A percentile compares a stretch with the other conserved stretches of the same genome.
Conservation (phyloP, 805 yeast genomes). For the Suhomyces xylopsoci region DNA sequence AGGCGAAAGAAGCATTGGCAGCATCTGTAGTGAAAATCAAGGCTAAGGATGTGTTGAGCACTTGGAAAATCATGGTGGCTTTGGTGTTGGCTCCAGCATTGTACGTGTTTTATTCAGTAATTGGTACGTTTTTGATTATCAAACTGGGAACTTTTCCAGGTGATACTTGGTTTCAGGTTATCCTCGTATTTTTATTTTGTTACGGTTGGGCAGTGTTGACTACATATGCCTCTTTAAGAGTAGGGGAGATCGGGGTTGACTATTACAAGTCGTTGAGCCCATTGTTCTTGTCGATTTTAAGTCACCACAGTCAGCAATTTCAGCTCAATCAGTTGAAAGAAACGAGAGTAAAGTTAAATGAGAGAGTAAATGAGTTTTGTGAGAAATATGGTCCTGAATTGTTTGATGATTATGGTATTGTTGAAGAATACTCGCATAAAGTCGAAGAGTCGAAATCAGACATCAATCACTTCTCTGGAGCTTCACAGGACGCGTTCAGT, state of each 20-base stretch:
- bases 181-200: slow-evolving; percentile 25
- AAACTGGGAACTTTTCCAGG: slow-evolving; percentile 12
- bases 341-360: slow-evolving; percentile 24
- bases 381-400: slow-evolving; percentile 36
- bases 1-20: slow-evolving; percentile 39
- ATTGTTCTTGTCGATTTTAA: slow-evolving; percentile 30
- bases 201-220: slow-evolving; percentile 37
- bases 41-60: slow-evolving; percentile 41
- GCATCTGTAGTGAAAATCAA: slow-evolving; percentile 38
- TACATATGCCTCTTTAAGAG: slow-evolving; percentile 39
- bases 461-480: neutral
- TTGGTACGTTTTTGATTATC: slow-evolving; percentile 27
- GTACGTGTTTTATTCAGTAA: slow-evolving; percentile 36
- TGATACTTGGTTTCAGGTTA: slow-evolving; percentile 8
- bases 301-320: slow-evolving; percentile 24
- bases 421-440: slow-evolving; percentile 23
- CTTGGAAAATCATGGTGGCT: slow-evolving; percentile 45
- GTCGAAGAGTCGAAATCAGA: slow-evolving; percentile 3
- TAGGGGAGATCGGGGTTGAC: slow-evolving; percentile 43
- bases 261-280: slow-evolving; percentile 40
- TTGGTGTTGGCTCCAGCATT: slow-evolving; percentile 39
- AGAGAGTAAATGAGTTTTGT: slow-evolving; percentile 33
- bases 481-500: slow-evolving; percentile 7
- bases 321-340: slow-evolving; percentile 32
- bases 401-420: slow-evolving; percentile 35